Conservation (phyloP, 108 stramenopile species). For the Cyclotella choctawhatcheeana region DNA sequence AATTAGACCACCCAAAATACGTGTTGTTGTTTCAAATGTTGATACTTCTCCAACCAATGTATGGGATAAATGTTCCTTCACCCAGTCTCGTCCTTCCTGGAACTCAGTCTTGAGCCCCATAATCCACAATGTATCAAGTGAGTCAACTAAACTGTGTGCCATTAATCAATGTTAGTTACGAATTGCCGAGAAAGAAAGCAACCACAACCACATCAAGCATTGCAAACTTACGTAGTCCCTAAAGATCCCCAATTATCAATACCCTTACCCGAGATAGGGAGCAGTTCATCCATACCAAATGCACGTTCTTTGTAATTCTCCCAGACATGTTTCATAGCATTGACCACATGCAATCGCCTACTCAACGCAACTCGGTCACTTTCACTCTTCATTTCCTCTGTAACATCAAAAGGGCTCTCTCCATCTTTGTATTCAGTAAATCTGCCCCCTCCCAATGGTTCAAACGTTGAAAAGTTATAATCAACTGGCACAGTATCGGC, state of each 20-base stretch:
- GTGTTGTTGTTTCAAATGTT: constrained; percentile 98
- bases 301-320: constrained; percentile 70
- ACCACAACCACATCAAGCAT: neutral
- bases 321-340: constrained; percentile 88
- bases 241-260: constrained; percentile 83
- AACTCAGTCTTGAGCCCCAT: constrained; percentile 96
- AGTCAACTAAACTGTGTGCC: constrained; percentile 78
- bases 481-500: constrained; percentile 15
- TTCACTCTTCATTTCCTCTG: constrained; percentile 19
- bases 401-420: constrained; percentile 28
- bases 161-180: constrained; percentile 3
- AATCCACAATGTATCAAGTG: constrained; percentile 96
- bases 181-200: neutral
- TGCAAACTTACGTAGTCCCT: constrained; percentile 73
- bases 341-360: constrained; percentile 68
- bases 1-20: constrained; percentile 94
- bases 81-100: constrained; percentile 86
- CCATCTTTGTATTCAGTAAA: constrained; percentile 52
- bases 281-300: constrained; percentile 85
- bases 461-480: constrained; percentile 34
- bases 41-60: constrained; percentile 68
- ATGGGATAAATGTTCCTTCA: constrained; percentile 68
- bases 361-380: constrained; percentile 62
- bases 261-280: constrained; percentile 57
- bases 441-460: constrained; percentile 38